Evolutionary conservation across 2,329 filamentous ascomycete genomes (phyloP), one percentile per base, ranked within the genome.

Genomic region (Talaromyces sp.): DNA sequence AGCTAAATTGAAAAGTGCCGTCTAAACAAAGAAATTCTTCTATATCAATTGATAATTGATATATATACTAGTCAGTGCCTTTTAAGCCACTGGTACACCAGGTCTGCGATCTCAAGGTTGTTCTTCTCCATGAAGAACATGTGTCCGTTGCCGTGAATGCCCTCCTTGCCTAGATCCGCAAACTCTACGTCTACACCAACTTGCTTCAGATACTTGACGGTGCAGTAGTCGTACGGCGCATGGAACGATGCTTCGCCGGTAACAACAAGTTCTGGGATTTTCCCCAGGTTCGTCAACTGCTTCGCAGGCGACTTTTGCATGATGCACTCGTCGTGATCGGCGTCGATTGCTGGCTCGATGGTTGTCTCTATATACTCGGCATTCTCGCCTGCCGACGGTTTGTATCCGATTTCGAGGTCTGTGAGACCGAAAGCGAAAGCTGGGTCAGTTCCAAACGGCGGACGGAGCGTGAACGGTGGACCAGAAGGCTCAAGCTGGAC

Each of bases 231-330:
- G 63, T 82, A 87, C 9, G 74, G 69, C 2, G 75, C 73, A 69
- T 87, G 85, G n/a, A 77, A 79, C 57, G 81, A 83, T 3, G 85
- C 80, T 61, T 86, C 81, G 0, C 75, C 75, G 0, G 83, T 86
- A 30, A 85, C 67, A 16, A 87, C 64, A 1, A 83, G 70, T 5
- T 83, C 79, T 0, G 78, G 80, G 5, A 85, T 75, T 16, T 75
- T 74, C 2, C 70, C 67, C 7, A 88, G 69, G 34, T 86, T 82
- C 5, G 71, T 68, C 14, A 88, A 72, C 65, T 79, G 71, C 23
- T 79, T 78, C 9, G 76, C 72, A 2, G 77, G 72, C 3, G 69
- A 64, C 8, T 56, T 66, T 64, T 81, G 79, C 60, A 79, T 65
- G 14, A 78, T 70, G 61, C 78, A 81, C 2, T 72, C 69, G 27